Percentiles rank a stretch among this genome's conserved stretches.
phyloP scores from a whole-genome alignment of 306 rosid species.

The Medicago truncatula region DNA sequence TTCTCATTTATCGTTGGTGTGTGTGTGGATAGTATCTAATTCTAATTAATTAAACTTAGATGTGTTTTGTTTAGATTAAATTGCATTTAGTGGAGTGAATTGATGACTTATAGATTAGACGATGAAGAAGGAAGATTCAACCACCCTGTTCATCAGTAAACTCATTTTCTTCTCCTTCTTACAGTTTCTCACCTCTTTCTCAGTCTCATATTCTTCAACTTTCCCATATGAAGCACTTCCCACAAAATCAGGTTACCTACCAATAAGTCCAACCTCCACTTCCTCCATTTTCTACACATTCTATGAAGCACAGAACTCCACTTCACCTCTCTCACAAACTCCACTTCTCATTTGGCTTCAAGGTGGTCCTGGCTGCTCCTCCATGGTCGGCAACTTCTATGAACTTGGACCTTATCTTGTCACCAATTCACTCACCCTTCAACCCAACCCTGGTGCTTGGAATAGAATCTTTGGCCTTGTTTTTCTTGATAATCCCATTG shows the following conservation, averaged over 20 bases:
- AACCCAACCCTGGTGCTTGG: constrained; percentile 71
- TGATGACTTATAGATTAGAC: neutral
- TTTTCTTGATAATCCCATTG: constrained; percentile 81
- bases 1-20: no score
- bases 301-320: constrained; percentile 76
- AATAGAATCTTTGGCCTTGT: constrained; percentile 66
- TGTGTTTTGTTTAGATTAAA: no score
- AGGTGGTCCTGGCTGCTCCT: constrained; percentile 96
- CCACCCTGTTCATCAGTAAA: neutral
- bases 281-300: constrained; percentile 79
- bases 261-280: constrained; percentile 45
- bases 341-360: constrained; percentile 92
- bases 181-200: neutral
- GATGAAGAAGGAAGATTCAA: constrained; percentile 4
- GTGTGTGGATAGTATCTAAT: no score
- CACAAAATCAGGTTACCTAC: constrained; percentile 78
- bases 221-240: constrained; percentile 69
- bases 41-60: no score
- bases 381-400: constrained; percentile 76
- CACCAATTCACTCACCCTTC: constrained; percentile 47
- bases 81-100: no score
- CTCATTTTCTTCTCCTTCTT: neutral
- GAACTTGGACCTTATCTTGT: constrained; percentile 86
- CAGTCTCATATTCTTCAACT: constrained; percentile 24
- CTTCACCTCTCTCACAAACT: constrained; percentile 56